These are phyloP conservation scores for Coniochaeta hoffmannii DNA, from an alignment of 2,329 filamentous ascomycete species.

Conservation along the genomic window DNA sequence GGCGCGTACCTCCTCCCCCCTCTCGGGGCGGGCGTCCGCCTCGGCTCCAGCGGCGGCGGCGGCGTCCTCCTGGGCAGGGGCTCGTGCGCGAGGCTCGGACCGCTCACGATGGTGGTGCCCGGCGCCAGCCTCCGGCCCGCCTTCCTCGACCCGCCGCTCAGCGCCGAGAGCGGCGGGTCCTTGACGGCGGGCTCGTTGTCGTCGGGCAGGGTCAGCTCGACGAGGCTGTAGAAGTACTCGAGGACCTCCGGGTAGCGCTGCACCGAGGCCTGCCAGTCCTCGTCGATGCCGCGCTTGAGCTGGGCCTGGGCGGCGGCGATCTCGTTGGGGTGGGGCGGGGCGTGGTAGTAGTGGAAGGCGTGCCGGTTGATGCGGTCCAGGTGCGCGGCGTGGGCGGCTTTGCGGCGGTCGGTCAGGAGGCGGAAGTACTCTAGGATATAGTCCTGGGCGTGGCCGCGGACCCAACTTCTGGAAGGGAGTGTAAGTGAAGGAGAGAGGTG, in stretches of 20 bases:
- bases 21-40: conserved; percentile 29
- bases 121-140: conserved; percentile 29
- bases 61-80: conserved; percentile 26
- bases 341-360: conserved; percentile 50
- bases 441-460: conserved; percentile 57
- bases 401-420: conserved; percentile 53
- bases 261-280: conserved; percentile 70
- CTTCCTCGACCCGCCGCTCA: conserved; percentile 42
- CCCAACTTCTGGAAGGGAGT: conserved; percentile 45
- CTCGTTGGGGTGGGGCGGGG: conserved; percentile 52
- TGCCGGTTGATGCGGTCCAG: conserved; percentile 48
- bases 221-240: conserved; percentile 70
- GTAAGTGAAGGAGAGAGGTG: conserved; percentile 1
- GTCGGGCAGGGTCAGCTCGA: conserved; percentile 56
- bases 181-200: conserved; percentile 54
- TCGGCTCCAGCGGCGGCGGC: conserved; percentile 27
- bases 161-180: conserved; percentile 51
- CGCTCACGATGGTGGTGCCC: conserved; percentile 28
- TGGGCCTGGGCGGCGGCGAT: conserved; percentile 56
- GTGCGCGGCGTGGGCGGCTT: conserved; percentile 46
- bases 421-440: conserved; percentile 61
- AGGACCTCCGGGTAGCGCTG: conserved; percentile 75
- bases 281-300: conserved; percentile 67
- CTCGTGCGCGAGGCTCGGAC: conserved; percentile 25
- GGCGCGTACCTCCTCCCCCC: conserved; percentile 16